These are phyloP conservation scores for Botrytis porri DNA, from an alignment of 2,329 filamentous ascomycete species.

Conservation along the genomic window DNA sequence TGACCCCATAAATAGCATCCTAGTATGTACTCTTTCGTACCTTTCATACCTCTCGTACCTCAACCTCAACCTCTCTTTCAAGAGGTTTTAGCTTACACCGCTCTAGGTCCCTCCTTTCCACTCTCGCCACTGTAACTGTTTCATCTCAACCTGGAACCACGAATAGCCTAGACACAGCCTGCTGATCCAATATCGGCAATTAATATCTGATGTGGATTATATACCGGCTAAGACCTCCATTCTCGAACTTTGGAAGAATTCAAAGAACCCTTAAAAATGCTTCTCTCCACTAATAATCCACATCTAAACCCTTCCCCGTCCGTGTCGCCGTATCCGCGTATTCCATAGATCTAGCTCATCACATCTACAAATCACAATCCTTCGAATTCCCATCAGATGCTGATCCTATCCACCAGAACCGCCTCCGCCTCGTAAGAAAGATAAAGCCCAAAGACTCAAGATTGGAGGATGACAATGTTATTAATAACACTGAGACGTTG, in stretches of 20 bases:
- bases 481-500: neutral
- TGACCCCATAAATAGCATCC: neutral
- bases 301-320: constrained; percentile 7
- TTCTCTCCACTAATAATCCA: neutral
- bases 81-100: neutral
- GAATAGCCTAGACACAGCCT: constrained; percentile 5
- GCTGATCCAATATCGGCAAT: constrained; percentile 7
- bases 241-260: neutral
- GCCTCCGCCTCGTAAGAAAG: neutral
- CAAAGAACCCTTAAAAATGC: neutral
- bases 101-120: neutral
- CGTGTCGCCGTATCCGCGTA: neutral
- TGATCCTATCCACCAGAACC: neutral
- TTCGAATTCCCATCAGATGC: neutral
- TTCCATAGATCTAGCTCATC: neutral
- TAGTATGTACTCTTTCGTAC: neutral
- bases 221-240: neutral
- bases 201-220: neutral
- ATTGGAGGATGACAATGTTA: neutral
- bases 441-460: neutral
- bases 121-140: constrained; percentile 6
- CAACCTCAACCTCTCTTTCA: neutral
- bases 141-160: neutral
- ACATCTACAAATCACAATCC: neutral
- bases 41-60: neutral